Base-by-base conservation (phyloP, 257 asterid genomes). In the Salvia rosmarinus region DNA sequence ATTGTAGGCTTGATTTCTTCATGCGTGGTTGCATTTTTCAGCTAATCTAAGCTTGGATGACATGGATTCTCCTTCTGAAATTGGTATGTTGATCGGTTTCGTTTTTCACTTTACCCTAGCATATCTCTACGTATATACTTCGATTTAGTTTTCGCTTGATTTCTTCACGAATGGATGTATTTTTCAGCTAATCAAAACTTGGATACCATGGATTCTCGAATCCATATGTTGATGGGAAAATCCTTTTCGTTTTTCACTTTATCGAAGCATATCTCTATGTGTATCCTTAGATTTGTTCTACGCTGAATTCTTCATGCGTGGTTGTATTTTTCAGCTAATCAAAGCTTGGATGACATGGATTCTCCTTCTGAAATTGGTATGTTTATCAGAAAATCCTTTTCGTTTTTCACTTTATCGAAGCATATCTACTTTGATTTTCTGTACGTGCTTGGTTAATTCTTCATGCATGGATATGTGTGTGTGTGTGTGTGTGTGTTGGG, bases 311-410 rank as follows among this genome's bases (percentile, higher is more conserved):
- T 39, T 40, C 55, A 5, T 17, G 35, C 43, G 32, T 14, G 21
- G 21, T 58, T 13, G 7, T 39, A 6, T 11, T 28, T 28, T 4
- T 32, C 9, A 14, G 1, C 4, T 4, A 3, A 0, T 39, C 2
- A 2, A 4, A 12, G 5, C 34, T 39, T 2, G 9, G 20, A 16
- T 35, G 17, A 21, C 13, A 43, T 43, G 70, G 23, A 64, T 64
- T 42, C 23, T 64, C 42, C 70, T n/a, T 43, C 56, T 25, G 56
- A 64, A 30, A 28, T 32, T 68, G 64, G 64, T 68, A 9, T 7
- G 40, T 14, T 37, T 5, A 19, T 51, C 5, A 4, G 5, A 11
- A 4, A 20, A 34, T 37, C 20, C 12, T 32, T 67, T 19, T 10
- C 5, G 37, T 42, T 64, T 3, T 42, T 3, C 44, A 35, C 44